phyloP scores from a whole-genome alignment of 371 early-diverging fungal genomes.

The Coemansia sp. region DNA sequence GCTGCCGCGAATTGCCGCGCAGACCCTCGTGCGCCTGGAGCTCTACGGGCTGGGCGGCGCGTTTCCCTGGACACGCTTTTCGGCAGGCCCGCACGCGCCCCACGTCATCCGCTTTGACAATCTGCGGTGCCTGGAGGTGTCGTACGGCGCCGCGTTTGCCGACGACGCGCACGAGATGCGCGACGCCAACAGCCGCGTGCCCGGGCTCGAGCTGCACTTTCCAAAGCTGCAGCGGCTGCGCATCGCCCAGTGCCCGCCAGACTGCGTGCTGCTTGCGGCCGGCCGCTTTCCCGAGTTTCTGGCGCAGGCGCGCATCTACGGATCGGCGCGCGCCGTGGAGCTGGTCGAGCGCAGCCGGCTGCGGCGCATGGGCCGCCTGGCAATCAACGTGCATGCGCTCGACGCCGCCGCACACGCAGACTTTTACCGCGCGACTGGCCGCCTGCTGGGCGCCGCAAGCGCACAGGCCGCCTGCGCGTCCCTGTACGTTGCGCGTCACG shows the following conservation, averaged over 20 bases:
- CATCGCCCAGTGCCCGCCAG: background rate
- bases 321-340: background rate
- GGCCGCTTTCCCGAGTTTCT: constrained; percentile 2
- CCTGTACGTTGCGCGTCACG: constrained; percentile 1
- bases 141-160: background rate
- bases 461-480: background rate
- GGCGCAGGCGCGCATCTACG: constrained; percentile 1
- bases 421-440: background rate
- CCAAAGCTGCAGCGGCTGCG: background rate
- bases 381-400: background rate
- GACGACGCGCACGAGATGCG: background rate
- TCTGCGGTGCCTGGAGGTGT: background rate
- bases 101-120: background rate
- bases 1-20: background rate
- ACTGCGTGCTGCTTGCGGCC: constrained; percentile 2
- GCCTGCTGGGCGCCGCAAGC: background rate
- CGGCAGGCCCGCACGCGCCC: too few relatives aligned
- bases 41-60: background rate
- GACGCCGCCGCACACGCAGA: background rate
- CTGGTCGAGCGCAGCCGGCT: background rate
- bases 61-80: background rate
- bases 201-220: background rate
- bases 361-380: background rate
- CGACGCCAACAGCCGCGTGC: background rate
- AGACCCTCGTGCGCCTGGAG: background rate